Base-by-base conservation (phyloP, 129 eudicot genomes). In the Escallonia herrerae region DNA sequence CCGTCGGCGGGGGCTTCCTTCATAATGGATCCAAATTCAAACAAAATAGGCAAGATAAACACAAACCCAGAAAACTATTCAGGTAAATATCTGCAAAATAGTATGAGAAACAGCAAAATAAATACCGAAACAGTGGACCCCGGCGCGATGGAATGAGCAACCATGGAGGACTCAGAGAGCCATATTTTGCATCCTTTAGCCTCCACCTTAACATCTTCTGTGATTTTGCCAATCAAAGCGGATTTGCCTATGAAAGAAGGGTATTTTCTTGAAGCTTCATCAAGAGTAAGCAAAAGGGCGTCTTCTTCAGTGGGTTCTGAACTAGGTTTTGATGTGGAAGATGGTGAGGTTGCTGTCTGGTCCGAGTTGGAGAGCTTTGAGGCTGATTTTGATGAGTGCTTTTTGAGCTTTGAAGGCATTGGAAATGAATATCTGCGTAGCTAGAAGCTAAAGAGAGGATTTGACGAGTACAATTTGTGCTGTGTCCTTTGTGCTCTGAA, bases 71-170 rank as follows among this genome's bases (percentile, higher is more conserved):
- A 5, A 60, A 12, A 44, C 9, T 40, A 5, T 37, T 22, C 47
- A 40, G 43, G 14, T 15, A 15, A 56, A 15, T 9, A 0, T 67
- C 6, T n/a, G 7, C 12, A 60, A 43, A 66, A 15, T 41, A 42
- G 15, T 8, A 48, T n/a, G 4, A 10, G 47, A 10, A 47, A 15
- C 46, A 39, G 47, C 66, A 3, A 63, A 8, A 66, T 43, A 77
- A 64, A 56, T 83, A 88, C 98, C 65, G 98, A 88, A 37, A 93
- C 98, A 37, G 69, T 71, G 64, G 95, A 77, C 47, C 91, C 95
- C 8, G 95, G 96, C 9, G 78, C 37, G 40, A 93, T 76, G 2
- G 89, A 79, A 68, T 78, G 67, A 65, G 90, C 65, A 63, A 81
- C 41, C 95, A 93, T 80, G 12, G 89, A 73, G 12, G 96, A 40